Evolutionary conservation across 257 asterid genomes (phyloP), one percentile per base, ranked within the genome.

Genomic region (Handroanthus guayacan): DNA sequence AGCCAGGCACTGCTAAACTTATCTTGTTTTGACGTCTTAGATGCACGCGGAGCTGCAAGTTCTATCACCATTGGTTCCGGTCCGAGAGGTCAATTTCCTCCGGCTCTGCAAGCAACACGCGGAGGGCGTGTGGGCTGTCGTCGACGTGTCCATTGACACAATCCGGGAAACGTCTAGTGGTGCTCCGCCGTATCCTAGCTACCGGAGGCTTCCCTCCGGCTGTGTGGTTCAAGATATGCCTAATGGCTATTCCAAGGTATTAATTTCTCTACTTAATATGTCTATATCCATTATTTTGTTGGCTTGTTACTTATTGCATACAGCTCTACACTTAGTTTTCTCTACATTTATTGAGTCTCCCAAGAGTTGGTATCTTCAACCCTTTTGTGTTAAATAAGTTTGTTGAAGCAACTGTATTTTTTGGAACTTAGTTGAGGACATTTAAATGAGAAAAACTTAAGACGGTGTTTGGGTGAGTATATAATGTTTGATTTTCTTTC

Each of bases 81-180:
- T 90, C 7, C 82, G 99, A 4, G 96, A 89, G 82, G 93, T 95
- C n/a, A 87, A 76, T 57, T 93, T 95, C 77, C 96, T 95, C 78
- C 94, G 99, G 47, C 93, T 89, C 85, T 93, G 98, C 89, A 95
- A 95, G 90, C 97, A 93, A 74, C 98, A 91, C 45, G 96, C 94
- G 0, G 99, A 91, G 71, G 99, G 99, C 0, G 90, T 87, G 38
- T 95, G 99, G 99, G 98, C 95, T 0, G 95, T 95, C 0, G 99
- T 91, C 5, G 99, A 95, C 67, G 93, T 95, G 61, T 95, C 98
- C 0, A 50, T 93, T 8, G 97, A 91, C 61, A 43, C 88, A 64
- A 84, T 91, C 74, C 85, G 89, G 1, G 97, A 86, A 31, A 62
- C 78, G 8, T 78, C 92, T 14, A 54, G 74, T 1, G 81, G 83